phyloP scores from a whole-genome alignment of 306 rosid species.

The Aeschynomene evenia region DNA sequence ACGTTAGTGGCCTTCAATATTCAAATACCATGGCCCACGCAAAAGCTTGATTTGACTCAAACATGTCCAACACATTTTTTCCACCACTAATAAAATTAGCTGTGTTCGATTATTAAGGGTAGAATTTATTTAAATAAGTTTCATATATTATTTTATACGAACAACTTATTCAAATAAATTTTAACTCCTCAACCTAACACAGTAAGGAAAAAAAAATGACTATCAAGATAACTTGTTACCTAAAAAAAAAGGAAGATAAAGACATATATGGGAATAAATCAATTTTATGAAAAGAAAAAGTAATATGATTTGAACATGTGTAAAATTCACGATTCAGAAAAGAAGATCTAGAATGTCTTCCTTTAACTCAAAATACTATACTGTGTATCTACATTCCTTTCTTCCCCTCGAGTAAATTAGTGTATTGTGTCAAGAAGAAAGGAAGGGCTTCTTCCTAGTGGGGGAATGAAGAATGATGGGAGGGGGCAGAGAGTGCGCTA shows the following conservation, averaged over 20 bases:
- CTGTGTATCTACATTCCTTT: conserved; percentile 9
- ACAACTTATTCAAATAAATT: too few species aligned
- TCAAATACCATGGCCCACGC: neutral
- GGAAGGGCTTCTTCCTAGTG: conserved; percentile 20
- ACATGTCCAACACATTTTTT: neutral
- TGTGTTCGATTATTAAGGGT: too few species aligned
- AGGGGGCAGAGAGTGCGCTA: neutral
- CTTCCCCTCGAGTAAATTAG: neutral
- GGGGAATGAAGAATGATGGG: neutral
- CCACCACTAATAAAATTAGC: neutral
- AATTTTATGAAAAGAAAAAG: too few species aligned
- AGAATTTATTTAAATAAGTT: too few species aligned
- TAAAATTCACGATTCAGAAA: too few species aligned
- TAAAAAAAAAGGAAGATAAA: neutral
- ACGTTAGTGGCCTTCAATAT: neutral
- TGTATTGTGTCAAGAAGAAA: neutral
- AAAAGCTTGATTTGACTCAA: conserved; percentile 31
- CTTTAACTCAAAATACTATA: neutral
- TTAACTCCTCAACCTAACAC: too few species aligned
- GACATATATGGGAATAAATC: neutral
- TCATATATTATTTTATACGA: too few species aligned
- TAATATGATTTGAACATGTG: too few species aligned
- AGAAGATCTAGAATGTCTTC: neutral
- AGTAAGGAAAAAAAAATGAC: neutral
- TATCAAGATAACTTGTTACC: neutral